phyloP scores from a whole-genome alignment of 139 green algal genomes.

The Bryopsis sp. region DNA sequence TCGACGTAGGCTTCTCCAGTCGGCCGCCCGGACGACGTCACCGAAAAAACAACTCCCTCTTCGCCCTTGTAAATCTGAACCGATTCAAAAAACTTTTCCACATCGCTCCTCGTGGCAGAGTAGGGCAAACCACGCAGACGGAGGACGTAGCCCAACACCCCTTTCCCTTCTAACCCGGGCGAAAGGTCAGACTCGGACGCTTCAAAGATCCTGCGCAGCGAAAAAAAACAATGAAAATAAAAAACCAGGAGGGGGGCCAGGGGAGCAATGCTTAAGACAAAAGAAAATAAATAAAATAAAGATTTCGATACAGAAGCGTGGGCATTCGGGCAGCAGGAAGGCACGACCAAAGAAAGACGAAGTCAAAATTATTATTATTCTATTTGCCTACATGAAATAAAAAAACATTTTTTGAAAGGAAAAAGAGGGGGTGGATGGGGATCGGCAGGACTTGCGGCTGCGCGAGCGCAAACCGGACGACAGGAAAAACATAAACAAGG shows the following conservation, averaged over 20 bases:
- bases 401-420: too few relatives aligned
- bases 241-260: not conserved
- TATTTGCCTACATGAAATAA: too few relatives aligned
- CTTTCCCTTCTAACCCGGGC: conserved; percentile 21
- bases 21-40: conserved; percentile 54
- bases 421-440: conserved; percentile 10
- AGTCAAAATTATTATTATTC: too few relatives aligned
- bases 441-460: conserved; percentile 24
- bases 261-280: not conserved
- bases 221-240: not conserved
- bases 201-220: conserved; percentile 51
- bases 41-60: conserved; percentile 62
- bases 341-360: too few relatives aligned
- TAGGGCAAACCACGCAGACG: conserved; percentile 75
- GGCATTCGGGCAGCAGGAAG: too few relatives aligned
- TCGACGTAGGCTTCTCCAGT: conserved; percentile 81
- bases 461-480: conserved; percentile 11
- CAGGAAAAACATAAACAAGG: not conserved
- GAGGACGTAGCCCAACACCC: conserved; percentile 46
- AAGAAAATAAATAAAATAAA: not conserved
- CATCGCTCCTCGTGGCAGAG: conserved; percentile 51
- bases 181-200: conserved; percentile 41
- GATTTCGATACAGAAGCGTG: too few relatives aligned
- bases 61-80: conserved; percentile 42
- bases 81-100: conserved; percentile 53